These are phyloP conservation scores for Gaertneriomyces sp. DNA, from an alignment of 192 early-diverging fungal species.

Conservation along the genomic window DNA sequence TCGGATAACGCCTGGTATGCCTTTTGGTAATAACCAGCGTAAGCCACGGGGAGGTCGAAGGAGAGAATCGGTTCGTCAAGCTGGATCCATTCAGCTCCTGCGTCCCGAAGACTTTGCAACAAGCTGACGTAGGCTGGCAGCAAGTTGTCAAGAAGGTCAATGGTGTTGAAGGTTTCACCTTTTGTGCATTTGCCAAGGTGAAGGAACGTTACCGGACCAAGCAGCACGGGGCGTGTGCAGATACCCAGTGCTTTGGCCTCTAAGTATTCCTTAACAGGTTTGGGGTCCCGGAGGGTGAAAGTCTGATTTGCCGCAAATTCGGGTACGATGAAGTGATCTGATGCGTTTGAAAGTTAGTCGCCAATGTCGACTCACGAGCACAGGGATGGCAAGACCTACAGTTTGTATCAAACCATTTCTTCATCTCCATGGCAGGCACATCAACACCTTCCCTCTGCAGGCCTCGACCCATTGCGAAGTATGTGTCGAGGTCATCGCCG, in stretches of 20 bases:
- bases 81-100: slow-evolving; percentile 82
- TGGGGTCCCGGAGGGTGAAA: slow-evolving; percentile 66
- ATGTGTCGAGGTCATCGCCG: slow-evolving; percentile 64
- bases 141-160: slow-evolving; percentile 71
- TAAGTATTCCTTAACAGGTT: slow-evolving; percentile 80
- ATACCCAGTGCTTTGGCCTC: slow-evolving; percentile 91
- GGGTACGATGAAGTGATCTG: slow-evolving; percentile 80
- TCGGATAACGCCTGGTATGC: slow-evolving; percentile 65
- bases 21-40: slow-evolving; percentile 51
- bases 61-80: slow-evolving; percentile 79
- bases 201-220: slow-evolving; percentile 90
- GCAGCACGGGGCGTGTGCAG: slow-evolving; percentile 84
- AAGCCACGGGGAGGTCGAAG: slow-evolving; percentile 53
- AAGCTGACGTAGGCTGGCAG: slow-evolving; percentile 80
- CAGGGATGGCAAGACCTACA: slow-evolving; percentile 32
- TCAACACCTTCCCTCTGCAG: slow-evolving; percentile 80
- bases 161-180: slow-evolving; percentile 61
- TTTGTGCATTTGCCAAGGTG: slow-evolving; percentile 79
- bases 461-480: slow-evolving; percentile 98
- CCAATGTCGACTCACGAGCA: background rate
- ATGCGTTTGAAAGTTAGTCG: background rate
- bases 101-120: slow-evolving; percentile 63
- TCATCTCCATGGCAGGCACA: slow-evolving; percentile 96
- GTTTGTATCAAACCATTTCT: slow-evolving; percentile 99
- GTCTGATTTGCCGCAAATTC: slow-evolving; percentile 73